phyloP scores from a whole-genome alignment of 164 flowering plant species.

The Euptelea pleiosperma region DNA sequence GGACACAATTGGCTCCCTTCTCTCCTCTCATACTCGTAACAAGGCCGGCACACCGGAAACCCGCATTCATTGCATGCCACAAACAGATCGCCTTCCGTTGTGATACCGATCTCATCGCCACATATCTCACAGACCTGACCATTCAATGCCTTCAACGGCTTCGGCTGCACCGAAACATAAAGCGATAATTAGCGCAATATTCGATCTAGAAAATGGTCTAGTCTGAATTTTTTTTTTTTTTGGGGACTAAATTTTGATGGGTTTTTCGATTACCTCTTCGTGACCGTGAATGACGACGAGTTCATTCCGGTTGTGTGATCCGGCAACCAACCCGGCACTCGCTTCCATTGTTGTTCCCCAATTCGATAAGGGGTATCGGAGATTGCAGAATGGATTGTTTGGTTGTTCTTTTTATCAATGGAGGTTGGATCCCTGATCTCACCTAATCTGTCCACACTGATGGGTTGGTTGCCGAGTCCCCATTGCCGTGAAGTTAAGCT shows the following conservation, averaged over 20 bases:
- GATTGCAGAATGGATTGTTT: slow-evolving; percentile 1
- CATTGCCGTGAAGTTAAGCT: slow-evolving; percentile 89
- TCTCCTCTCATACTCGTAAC: slow-evolving; percentile 96
- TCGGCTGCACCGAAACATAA: slow-evolving; percentile 49
- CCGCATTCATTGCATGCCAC: slow-evolving; percentile 99
- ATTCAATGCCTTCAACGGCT: slow-evolving; percentile 71
- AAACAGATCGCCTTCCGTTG: slow-evolving; percentile 85
- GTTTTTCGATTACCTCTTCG: slow-evolving; percentile 98
- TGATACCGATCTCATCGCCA: slow-evolving; percentile 79
- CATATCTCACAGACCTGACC: slow-evolving; percentile 98
- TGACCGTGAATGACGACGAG: slow-evolving; percentile 96
- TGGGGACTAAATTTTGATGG: no score
- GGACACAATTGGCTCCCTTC: slow-evolving; percentile 92
- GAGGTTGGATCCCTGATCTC: slow-evolving; percentile 12
- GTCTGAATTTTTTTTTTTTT: no score
- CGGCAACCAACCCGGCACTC: slow-evolving; percentile 92
- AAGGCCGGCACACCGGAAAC: slow-evolving; percentile 94
- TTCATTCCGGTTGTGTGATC: slow-evolving; percentile 96
- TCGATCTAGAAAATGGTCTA: no score
- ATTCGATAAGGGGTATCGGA: slow-evolving; percentile 1
- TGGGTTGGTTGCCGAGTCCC: slow-evolving; percentile 71
- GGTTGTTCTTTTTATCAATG: slow-evolving; percentile 24
- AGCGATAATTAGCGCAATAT: neutral
- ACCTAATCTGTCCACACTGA: slow-evolving; percentile 24
- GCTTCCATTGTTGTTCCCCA: slow-evolving; percentile 63